phyloP scores from a whole-genome alignment of 371 early-diverging fungal genomes.

The Mortierella sp. region DNA sequence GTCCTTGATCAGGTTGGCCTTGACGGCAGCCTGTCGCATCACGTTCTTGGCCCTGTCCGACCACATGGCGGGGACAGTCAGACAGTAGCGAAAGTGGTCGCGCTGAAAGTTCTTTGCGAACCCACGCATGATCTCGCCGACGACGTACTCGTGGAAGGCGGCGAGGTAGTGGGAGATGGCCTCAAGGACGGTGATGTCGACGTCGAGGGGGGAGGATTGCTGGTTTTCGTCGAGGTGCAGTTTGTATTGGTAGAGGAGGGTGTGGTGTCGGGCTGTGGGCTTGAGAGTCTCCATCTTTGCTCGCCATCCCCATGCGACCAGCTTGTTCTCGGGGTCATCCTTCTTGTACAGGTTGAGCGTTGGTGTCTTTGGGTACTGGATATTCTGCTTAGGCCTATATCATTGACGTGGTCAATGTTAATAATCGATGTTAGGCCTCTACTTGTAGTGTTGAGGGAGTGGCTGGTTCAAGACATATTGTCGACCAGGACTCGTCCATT shows the following conservation, averaged over 20 bases:
- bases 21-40: constrained; percentile 67
- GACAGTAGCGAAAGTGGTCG: constrained; percentile 64
- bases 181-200: constrained; percentile 61
- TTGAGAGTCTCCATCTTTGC: constrained; percentile 69
- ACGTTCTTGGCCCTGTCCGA: constrained; percentile 65
- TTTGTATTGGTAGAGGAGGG: constrained; percentile 69
- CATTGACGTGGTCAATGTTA: neutral
- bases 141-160: constrained; percentile 64
- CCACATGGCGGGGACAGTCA: constrained; percentile 71
- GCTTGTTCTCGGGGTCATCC: constrained; percentile 52
- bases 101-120: constrained; percentile 65
- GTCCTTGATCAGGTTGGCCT: constrained; percentile 61
- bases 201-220: constrained; percentile 60
- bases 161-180: constrained; percentile 67
- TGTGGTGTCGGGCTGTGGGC: constrained; percentile 59
- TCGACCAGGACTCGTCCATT: neutral
- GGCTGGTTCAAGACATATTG: neutral
- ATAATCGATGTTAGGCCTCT: neutral
- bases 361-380: constrained; percentile 69
- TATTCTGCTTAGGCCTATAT: constrained; percentile 67
- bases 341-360: constrained; percentile 62
- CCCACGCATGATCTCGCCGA: constrained; percentile 62
- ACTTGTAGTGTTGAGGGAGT: neutral
- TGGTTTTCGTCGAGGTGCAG: constrained; percentile 68
- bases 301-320: constrained; percentile 71